Evolutionary conservation across 805 yeast species (phyloP).

Genomic region (Zygotorulaspora sp.): DNA sequence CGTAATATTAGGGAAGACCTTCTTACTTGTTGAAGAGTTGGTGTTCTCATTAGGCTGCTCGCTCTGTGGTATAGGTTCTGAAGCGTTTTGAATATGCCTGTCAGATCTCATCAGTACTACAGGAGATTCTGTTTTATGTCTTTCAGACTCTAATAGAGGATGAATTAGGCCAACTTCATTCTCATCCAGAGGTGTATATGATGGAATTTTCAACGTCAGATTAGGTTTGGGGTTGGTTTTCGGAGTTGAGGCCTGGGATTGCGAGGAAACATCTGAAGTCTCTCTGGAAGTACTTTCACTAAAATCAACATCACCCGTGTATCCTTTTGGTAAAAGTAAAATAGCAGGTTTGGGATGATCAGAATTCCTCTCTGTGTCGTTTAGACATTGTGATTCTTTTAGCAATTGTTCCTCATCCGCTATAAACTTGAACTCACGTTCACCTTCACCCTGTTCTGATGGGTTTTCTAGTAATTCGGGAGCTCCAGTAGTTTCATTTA

Average conservation of each 20-base stretch:
- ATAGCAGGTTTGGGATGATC: conserved; percentile 30
- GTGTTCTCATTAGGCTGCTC: conserved; percentile 7
- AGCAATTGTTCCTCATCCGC: conserved; percentile 26
- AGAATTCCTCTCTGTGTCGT: conserved; percentile 15
- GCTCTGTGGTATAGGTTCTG: conserved; percentile 4
- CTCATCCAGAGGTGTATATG: conserved; percentile 22
- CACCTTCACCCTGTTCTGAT: conserved; percentile 11
- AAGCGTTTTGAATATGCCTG: not conserved
- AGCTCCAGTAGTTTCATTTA: conserved; percentile 5
- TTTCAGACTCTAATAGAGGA: conserved; percentile 16
- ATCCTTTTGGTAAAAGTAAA: conserved; percentile 28
- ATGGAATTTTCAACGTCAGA: conserved; percentile 3
- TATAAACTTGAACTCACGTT: conserved; percentile 21
- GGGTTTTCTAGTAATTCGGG: conserved; percentile 3
- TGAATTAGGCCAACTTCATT: conserved; percentile 28
- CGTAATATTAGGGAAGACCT: conserved; percentile 81
- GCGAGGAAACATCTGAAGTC: conserved; percentile 6
- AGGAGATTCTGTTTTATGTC: conserved; percentile 14
- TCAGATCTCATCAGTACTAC: conserved; percentile 5
- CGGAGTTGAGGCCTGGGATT: conserved; percentile 1
- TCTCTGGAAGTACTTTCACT: conserved; percentile 9
- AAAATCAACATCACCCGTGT: conserved; percentile 18
- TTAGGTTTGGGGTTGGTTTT: not conserved
- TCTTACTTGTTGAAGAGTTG: conserved; percentile 37
- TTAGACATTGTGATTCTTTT: conserved; percentile 19